phyloP scores from a whole-genome alignment of 257 asterid species.

The Salvia rosmarinus region DNA sequence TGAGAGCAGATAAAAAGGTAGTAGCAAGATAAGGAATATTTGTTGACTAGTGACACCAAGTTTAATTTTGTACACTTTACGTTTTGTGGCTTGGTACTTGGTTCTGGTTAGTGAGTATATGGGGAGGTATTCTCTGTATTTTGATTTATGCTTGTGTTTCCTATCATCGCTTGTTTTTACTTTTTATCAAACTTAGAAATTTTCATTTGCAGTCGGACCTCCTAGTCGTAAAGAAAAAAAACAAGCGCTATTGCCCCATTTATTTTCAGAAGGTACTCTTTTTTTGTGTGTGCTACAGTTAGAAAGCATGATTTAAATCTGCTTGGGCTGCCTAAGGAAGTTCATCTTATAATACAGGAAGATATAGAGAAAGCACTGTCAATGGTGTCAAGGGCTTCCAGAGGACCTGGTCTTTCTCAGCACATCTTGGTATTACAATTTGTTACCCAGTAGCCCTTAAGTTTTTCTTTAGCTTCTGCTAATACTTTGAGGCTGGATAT shows the following conservation, averaged over 20 bases:
- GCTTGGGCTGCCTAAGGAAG: slow-evolving; percentile 20
- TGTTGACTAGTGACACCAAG: neutral
- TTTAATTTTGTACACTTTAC: neutral
- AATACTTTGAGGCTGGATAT: slow-evolving; percentile 24
- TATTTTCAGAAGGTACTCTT: slow-evolving; percentile 81
- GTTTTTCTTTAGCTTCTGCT: slow-evolving; percentile 5
- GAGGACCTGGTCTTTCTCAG: slow-evolving; percentile 64
- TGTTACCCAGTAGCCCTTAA: slow-evolving; percentile 7
- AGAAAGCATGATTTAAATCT: neutral
- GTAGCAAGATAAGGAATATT: neutral
- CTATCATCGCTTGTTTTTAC: slow-evolving; percentile 12
- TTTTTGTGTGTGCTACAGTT: slow-evolving; percentile 14
- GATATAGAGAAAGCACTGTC: slow-evolving; percentile 84
- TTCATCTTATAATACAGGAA: slow-evolving; percentile 56
- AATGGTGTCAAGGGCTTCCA: slow-evolving; percentile 55
- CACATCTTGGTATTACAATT: slow-evolving; percentile 68
- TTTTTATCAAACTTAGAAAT: slow-evolving; percentile 6
- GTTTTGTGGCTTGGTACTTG: neutral
- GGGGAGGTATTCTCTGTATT: slow-evolving; percentile 15
- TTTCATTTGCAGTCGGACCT: slow-evolving; percentile 81
- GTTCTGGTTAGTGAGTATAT: slow-evolving; percentile 6
- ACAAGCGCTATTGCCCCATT: slow-evolving; percentile 76
- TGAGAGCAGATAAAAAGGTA: no score
- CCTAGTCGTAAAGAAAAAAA: slow-evolving; percentile 78
- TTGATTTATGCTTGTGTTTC: slow-evolving; percentile 1